Evolutionary conservation across 2,329 filamentous ascomycete genomes (phyloP).

Genomic region (Verticillium longisporum): DNA sequence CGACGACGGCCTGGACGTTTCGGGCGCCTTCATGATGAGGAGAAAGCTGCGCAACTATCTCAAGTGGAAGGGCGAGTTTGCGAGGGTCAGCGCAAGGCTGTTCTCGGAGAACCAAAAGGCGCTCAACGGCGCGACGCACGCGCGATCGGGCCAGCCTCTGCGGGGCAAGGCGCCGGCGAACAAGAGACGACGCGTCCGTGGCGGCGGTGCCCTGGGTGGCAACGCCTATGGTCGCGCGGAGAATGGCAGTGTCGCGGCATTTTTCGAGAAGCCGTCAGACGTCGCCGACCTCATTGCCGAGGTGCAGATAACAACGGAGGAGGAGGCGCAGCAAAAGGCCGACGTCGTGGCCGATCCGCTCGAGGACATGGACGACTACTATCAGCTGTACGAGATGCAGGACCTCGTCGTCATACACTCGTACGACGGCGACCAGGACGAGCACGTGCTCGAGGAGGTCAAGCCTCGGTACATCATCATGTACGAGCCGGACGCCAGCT

Average conservation of each 20-base stretch:
- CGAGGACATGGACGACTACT: conserved; percentile 88
- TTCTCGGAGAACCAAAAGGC: conserved; percentile 76
- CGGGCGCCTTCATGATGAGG: conserved; percentile 83
- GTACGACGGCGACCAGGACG: conserved; percentile 92
- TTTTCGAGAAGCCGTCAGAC: conserved; percentile 76
- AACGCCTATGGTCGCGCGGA: conserved; percentile 56
- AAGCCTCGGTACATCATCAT: conserved; percentile 94
- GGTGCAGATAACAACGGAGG: conserved; percentile 76
- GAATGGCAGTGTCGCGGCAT: conserved; percentile 67
- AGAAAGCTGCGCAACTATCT: conserved; percentile 81
- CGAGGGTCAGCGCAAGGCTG: conserved; percentile 71
- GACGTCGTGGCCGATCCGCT: conserved; percentile 71
- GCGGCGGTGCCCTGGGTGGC: conserved; percentile 56
- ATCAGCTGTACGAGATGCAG: conserved; percentile 84
- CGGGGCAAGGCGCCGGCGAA: conserved; percentile 67
- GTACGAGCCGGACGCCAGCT: conserved; percentile 94
- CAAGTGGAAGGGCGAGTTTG: conserved; percentile 84
- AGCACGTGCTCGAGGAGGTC: conserved; percentile 90
- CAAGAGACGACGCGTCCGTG: conserved; percentile 78
- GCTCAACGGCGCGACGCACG: conserved; percentile 59
- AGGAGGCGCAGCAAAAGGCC: conserved; percentile 67
- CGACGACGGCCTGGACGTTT: conserved; percentile 47
- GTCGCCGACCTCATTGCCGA: conserved; percentile 78
- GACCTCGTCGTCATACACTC: conserved; percentile 85
- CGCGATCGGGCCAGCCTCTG: conserved; percentile 38